Evolutionary conservation across 257 asterid genomes (phyloP), one percentile per base, ranked within the genome.

Genomic region (Rhazya stricta): DNA sequence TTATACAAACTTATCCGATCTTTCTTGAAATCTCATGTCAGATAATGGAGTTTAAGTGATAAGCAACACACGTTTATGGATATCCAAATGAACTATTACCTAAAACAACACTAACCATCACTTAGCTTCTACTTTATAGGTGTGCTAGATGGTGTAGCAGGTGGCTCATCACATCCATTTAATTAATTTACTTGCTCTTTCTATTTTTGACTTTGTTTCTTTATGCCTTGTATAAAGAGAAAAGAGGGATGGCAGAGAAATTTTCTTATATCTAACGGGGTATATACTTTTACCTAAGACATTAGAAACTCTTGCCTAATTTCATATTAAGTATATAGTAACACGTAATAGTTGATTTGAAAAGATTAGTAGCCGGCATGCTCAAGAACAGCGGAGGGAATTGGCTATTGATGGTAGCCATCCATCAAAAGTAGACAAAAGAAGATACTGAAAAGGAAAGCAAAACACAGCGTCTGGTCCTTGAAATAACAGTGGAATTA

Each of bases 111-210:
- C 43, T 54, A 45, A 67, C 67, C 76, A 61, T 19, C 63, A 65
- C 69, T 80, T 69, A 53, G 41, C 67, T 80, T 76, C 63, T 50
- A 67, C 74, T 80, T 80, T 71, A 79, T 79, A 48, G 77, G 79
- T 62, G 68, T 36, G 77, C 53, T 29, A 72, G 60, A 72, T 50
- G 72, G 48, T 61, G 83, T 45, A 48, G 77, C 71, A 42, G 77
- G 71, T 80, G 60, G 75, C 32, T 43, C 73, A 76, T 75, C 78
- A 57, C 76, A 71, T 69, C 69, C 71, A 63, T 53, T 36, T 66
- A 43, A 27, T 53, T 68, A 34, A 48, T 27, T 18, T 65, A 71
- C 23, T 43, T 67, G n/a, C n/a, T 53, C 9, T 15, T 29, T 16
- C 32, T 18, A 16, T n/a, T 32, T 61, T 29, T 45, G 18, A 41